Evolutionary conservation across 768 basidiomycete species (phyloP).

Genomic region (Tubosaeta sp.): DNA sequence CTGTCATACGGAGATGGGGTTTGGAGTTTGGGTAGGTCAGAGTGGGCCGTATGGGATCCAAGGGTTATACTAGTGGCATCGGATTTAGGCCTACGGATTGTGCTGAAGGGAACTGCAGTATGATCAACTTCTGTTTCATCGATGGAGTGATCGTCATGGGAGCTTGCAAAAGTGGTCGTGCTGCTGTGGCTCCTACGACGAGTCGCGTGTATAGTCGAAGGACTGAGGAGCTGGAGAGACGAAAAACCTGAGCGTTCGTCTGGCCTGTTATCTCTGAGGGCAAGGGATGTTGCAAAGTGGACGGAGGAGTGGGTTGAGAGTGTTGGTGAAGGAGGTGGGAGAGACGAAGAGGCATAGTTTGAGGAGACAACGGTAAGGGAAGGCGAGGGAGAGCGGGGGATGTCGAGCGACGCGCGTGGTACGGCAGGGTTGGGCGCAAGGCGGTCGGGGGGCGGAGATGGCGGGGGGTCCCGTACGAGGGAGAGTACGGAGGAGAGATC

Average conservation of each 20-base stretch:
- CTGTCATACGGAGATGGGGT: constrained; percentile 4
- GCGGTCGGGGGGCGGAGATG: constrained; percentile 4
- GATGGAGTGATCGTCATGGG: constrained; percentile 32
- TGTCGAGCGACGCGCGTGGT: constrained; percentile 29
- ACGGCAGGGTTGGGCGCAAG: constrained; percentile 21
- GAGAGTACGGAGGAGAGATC: constrained; percentile 32
- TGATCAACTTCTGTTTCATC: constrained; percentile 52
- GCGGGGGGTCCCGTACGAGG: constrained; percentile 7
- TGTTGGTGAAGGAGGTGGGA: constrained; percentile 69
- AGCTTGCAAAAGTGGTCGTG: constrained; percentile 49
- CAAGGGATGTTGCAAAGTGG: constrained; percentile 52
- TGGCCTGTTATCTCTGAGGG: constrained; percentile 66
- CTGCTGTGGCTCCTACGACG: constrained; percentile 54
- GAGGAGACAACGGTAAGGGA: constrained; percentile 33
- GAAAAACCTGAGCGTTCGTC: constrained; percentile 49
- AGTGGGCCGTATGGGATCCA: constrained; percentile 37
- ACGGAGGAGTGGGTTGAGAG: constrained; percentile 62
- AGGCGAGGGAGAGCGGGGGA: constrained; percentile 26
- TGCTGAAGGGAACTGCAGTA: constrained; percentile 23
- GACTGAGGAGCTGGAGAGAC: constrained; percentile 48
- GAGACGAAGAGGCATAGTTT: constrained; percentile 39
- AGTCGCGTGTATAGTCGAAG: constrained; percentile 30
- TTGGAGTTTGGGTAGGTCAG: constrained; percentile 29
- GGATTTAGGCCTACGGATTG: constrained; percentile 34
- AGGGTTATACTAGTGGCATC: constrained; percentile 32